Evolutionary conservation across 805 yeast genomes (phyloP).

Genomic region (Suhomyces kilbournensis): DNA sequence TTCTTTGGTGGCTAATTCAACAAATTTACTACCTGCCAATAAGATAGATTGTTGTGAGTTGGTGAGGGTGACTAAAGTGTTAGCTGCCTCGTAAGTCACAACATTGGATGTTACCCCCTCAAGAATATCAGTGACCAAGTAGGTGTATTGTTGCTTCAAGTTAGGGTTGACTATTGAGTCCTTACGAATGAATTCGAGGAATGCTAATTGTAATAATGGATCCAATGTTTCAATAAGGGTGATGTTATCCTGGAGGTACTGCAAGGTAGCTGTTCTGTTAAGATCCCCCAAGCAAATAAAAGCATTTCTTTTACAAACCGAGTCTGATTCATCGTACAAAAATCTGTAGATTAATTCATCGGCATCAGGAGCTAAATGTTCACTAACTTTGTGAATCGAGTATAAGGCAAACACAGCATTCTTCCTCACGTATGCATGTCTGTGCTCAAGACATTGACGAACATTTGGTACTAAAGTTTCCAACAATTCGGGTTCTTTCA

Average conservation of each 20-base stretch:
- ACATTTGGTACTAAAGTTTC: conserved; percentile 95
- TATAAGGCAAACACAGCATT: conserved; percentile 91
- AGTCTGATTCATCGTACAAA: conserved; percentile 79
- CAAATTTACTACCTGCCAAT: conserved; percentile 79
- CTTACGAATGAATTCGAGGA: conserved; percentile 85
- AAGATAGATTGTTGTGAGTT: conserved; percentile 61
- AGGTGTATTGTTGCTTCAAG: conserved; percentile 67
- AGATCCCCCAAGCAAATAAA: conserved; percentile 81
- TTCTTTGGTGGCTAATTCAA: conserved; percentile 86
- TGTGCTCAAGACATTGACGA: conserved; percentile 86
- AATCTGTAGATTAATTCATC: conserved; percentile 74
- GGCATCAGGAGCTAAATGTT: conserved; percentile 93
- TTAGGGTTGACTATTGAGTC: conserved; percentile 68
- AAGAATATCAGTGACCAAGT: conserved; percentile 67
- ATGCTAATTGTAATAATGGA: conserved; percentile 80
- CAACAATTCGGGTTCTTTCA: conserved; percentile 87
- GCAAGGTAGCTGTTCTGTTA: conserved; percentile 80
- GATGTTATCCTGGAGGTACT: conserved; percentile 72
- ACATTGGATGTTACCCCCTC: conserved; percentile 60
- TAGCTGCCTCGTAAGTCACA: conserved; percentile 90
- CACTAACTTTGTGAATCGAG: conserved; percentile 78
- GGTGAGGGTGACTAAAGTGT: conserved; percentile 64
- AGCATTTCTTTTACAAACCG: conserved; percentile 94
- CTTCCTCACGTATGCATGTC: conserved; percentile 97
- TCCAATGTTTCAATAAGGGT: conserved; percentile 62